Percentiles rank a stretch among this genome's conserved stretches.
These are phyloP conservation scores for Chaetomium tenue DNA, from an alignment of 495 filamentous ascomycete species.

Conservation along the genomic window DNA sequence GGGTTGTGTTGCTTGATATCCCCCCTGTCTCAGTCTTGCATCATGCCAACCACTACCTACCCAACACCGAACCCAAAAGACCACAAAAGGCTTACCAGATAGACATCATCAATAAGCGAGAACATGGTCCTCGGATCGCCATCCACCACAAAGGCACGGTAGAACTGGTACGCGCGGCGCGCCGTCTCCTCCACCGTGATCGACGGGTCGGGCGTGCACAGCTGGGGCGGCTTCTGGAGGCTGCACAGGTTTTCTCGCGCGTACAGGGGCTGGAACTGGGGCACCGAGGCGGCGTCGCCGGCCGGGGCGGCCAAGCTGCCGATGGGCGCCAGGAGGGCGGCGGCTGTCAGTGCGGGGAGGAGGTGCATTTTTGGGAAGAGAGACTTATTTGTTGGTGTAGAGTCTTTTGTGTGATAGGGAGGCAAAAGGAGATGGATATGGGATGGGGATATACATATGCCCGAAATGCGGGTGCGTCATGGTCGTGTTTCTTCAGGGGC, in stretches of 20 bases:
- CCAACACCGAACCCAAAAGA: too few species aligned
- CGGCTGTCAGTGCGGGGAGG: background rate
- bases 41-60: background rate
- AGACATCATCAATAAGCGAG: conserved; percentile 42
- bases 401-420: background rate
- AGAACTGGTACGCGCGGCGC: conserved; percentile 47
- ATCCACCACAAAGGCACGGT: conserved; percentile 49
- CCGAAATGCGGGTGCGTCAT: background rate
- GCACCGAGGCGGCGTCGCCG: background rate
- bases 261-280: conserved; percentile 27
- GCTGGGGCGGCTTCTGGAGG: conserved; percentile 39
- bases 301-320: conserved; percentile 35
- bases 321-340: conserved; percentile 23
- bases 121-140: conserved; percentile 50
- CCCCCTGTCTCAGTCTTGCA: background rate
- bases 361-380: conserved; percentile 3
- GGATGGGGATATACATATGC: conserved; percentile 1
- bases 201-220: conserved; percentile 41
- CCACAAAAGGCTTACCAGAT: conserved; percentile 7
- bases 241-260: conserved; percentile 46
- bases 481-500: background rate
- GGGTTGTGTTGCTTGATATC: conserved; percentile 8
- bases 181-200: conserved; percentile 49
- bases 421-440: background rate
- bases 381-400: background rate